phyloP scores from a whole-genome alignment of 2,329 filamentous ascomycete species.

The Calonectria crousiana region DNA sequence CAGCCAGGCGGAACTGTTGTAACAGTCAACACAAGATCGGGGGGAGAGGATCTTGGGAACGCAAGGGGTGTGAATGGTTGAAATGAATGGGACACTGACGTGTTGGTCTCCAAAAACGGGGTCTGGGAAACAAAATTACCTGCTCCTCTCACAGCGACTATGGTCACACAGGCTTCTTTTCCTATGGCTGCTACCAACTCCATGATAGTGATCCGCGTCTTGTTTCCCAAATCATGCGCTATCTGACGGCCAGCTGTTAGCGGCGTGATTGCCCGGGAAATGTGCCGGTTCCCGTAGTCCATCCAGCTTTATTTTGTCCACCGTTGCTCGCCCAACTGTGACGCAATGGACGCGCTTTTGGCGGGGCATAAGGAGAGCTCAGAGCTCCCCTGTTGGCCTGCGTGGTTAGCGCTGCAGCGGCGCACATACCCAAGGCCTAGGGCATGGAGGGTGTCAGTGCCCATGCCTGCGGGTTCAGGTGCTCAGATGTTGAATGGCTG shows the following conservation, averaged over 20 bases:
- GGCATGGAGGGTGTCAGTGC: not conserved
- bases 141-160: no score
- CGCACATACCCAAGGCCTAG: not conserved
- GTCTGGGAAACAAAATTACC: not conserved
- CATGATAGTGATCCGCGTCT: not conserved
- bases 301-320: not conserved
- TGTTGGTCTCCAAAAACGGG: not conserved
- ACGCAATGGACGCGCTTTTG: conserved; percentile 18
- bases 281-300: not conserved
- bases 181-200: not conserved
- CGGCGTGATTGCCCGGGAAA: not conserved
- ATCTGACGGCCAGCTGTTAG: not conserved
- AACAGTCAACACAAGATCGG: not conserved
- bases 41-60: not conserved
- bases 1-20: not conserved
- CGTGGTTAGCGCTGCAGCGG: conserved; percentile 4
- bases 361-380: conserved; percentile 15
- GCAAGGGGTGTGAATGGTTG: not conserved
- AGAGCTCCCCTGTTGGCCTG: conserved; percentile 11
- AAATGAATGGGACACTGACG: not conserved
- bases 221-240: not conserved
- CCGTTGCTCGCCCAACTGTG: not conserved
- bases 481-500: not conserved
- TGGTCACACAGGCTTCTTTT: not conserved
- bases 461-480: not conserved